Conservation (phyloP, 495 filamentous ascomycete species). For the Friedmanniomyces endolithicus region DNA sequence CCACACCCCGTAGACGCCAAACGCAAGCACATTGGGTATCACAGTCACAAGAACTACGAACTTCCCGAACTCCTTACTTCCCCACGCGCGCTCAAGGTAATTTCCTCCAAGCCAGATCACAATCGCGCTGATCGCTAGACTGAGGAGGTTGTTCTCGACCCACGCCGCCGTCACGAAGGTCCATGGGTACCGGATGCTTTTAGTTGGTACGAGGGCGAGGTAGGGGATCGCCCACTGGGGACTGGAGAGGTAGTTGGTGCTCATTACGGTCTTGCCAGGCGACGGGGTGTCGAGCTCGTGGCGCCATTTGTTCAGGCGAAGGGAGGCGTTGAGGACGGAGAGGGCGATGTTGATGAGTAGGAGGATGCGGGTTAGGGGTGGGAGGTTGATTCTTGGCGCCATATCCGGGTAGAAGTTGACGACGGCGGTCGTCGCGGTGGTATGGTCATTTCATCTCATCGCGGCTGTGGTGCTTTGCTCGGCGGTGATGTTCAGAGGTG, state of each 20-base stretch:
- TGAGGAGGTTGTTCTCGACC: constrained; percentile 88
- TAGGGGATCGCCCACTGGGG: constrained; percentile 60
- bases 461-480: too few species aligned
- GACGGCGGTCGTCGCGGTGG: constrained; percentile 13
- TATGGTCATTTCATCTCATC: constrained; percentile 11
- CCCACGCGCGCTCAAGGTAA: constrained; percentile 94
- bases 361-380: constrained; percentile 73
- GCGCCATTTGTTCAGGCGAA: constrained; percentile 55
- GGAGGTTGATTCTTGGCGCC: constrained; percentile 80
- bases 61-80: constrained; percentile 80
- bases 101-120: constrained; percentile 88
- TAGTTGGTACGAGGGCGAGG: constrained; percentile 71
- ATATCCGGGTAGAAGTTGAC: constrained; percentile 34
- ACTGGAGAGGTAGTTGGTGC: constrained; percentile 25
- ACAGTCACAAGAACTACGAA: constrained; percentile 68
- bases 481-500: too few species aligned
- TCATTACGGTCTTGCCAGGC: constrained; percentile 21
- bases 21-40: constrained; percentile 66
- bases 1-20: constrained; percentile 50
- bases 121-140: constrained; percentile 60
- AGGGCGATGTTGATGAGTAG: constrained; percentile 62
- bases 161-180: constrained; percentile 75
- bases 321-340: constrained; percentile 67
- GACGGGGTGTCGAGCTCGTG: neutral
- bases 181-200: constrained; percentile 82